These are phyloP conservation scores for Leucocoprinus birnbaumii DNA, from an alignment of 768 basidiomycete genomes.

Conservation along the genomic window DNA sequence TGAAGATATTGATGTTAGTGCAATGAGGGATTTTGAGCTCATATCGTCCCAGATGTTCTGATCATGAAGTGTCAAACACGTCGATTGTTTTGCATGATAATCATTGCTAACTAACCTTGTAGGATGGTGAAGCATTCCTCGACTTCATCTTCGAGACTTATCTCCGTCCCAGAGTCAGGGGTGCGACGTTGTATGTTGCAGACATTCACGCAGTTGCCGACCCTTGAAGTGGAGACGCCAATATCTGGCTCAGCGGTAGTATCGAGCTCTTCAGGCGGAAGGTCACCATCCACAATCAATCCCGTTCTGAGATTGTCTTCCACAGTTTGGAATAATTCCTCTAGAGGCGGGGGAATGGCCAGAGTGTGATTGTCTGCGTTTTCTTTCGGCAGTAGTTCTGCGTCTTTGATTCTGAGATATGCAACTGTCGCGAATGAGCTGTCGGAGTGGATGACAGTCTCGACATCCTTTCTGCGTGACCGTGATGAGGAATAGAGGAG, in stretches of 20 bases:
- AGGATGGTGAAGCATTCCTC: conserved; percentile 61
- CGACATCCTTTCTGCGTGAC: conserved; percentile 50
- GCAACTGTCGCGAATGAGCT: conserved; percentile 89
- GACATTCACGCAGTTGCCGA: conserved; percentile 69
- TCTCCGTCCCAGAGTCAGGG: conserved; percentile 13
- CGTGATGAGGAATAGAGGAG: not conserved
- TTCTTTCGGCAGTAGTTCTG: conserved; percentile 58
- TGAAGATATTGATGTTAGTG: conserved; percentile 76
- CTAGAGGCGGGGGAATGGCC: conserved; percentile 51
- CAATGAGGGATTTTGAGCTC: conserved; percentile 55
- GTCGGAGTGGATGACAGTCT: conserved; percentile 76
- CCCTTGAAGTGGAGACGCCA: conserved; percentile 20
- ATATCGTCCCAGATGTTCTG: conserved; percentile 52
- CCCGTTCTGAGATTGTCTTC: not conserved
- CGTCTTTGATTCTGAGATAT: conserved; percentile 77
- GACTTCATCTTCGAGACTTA: conserved; percentile 71
- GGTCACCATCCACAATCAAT: not conserved
- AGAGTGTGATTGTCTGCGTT: conserved; percentile 16
- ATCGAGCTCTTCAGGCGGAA: not conserved
- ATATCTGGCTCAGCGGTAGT: not conserved
- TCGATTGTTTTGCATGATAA: not conserved
- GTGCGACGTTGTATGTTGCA: conserved; percentile 46
- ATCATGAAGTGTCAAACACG: not conserved
- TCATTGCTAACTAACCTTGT: conserved; percentile 44
- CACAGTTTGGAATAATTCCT: conserved; percentile 27